These are phyloP conservation scores for Rubia yunnanensis DNA, from an alignment of 257 asterid species.

Conservation along the genomic window DNA sequence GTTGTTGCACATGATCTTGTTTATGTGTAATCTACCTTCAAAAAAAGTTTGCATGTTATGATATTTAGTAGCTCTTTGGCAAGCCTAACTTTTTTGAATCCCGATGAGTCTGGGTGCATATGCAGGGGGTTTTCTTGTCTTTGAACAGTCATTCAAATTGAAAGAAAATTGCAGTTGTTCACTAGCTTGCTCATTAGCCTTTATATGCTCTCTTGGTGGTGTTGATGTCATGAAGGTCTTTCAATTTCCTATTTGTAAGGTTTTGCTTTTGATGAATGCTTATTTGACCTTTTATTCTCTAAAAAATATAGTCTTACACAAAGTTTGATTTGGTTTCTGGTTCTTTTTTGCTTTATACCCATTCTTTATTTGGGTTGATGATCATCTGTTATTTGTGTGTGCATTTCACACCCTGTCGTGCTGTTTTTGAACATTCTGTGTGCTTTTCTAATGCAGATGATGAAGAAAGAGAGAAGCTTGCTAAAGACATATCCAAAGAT, in stretches of 20 bases:
- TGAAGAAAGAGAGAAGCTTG: conserved; percentile 73
- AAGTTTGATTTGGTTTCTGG: neutral
- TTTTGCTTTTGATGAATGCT: neutral
- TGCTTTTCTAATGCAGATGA: conserved; percentile 42
- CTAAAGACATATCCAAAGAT: conserved; percentile 72
- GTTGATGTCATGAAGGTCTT: neutral
- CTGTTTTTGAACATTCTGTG: neutral
- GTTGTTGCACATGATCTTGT: neutral
- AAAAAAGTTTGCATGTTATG: neutral
- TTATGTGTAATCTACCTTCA: neutral
- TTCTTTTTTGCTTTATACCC: neutral
- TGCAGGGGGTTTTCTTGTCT: neutral
- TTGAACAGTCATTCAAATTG: neutral
- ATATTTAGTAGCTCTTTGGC: neutral
- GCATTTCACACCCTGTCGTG: neutral
- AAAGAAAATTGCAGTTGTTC: neutral
- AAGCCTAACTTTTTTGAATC: neutral
- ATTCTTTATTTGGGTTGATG: neutral
- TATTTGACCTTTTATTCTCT: too few species aligned
- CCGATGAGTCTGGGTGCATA: neutral
- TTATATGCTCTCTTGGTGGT: neutral
- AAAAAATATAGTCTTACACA: neutral
- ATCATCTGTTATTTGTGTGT: neutral
- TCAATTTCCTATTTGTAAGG: neutral
- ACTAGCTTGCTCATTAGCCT: neutral